Evolutionary conservation across 352 stramenopile species (phyloP), one percentile per base, ranked within the genome.

Genomic region (Pythium pectinolyticum): DNA sequence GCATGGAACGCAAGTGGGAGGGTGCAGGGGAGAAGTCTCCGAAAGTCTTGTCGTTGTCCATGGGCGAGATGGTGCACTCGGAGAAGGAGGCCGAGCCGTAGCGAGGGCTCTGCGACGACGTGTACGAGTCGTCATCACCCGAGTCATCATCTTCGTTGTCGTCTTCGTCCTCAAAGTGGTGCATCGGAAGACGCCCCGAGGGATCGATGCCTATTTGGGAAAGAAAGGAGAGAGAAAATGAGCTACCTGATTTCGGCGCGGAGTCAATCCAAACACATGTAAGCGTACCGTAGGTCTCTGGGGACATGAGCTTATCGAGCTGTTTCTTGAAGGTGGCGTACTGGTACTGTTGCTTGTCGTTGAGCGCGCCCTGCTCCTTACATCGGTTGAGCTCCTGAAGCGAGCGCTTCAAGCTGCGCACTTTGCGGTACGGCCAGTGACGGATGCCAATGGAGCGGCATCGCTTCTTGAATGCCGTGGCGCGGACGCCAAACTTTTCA

Each of bases 341-440:
- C 53, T 93, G 84, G 41, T 85, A 77, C 24, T 87, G 54, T 57
- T 93, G 84, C 68, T 93, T 93, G 49, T 90, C 81, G 57, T 84
- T 88, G 45, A 92, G 77, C 17, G 82, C 59, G 15, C 72, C 72
- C 40, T 89, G 75, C 40, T 89, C 79, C 43, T 86, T 72, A 49
- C 80, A 92, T 51, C 82, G 70, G 57, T 77, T 80, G 31, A 86
- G 72, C 50, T 86, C 77, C 57, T 84, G 73, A 9, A 86, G 61
- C 48, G 75, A 84, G 0, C 77, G 74, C 65, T 86, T 86, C 41
- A 86, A 67, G 51, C 73, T 82, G 32, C 77, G 74, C 20, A 86
- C 77, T 58, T 86, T 86, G 49, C 77, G 74, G 57, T 86, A 86
- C 31, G 77, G 77, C 77, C 77, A 86, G 61, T 86, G 77, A 25